Evolutionary conservation across 345 rosid species (phyloP), one percentile per base, ranked within the genome.

Genomic region (Lepidium aucheri): DNA sequence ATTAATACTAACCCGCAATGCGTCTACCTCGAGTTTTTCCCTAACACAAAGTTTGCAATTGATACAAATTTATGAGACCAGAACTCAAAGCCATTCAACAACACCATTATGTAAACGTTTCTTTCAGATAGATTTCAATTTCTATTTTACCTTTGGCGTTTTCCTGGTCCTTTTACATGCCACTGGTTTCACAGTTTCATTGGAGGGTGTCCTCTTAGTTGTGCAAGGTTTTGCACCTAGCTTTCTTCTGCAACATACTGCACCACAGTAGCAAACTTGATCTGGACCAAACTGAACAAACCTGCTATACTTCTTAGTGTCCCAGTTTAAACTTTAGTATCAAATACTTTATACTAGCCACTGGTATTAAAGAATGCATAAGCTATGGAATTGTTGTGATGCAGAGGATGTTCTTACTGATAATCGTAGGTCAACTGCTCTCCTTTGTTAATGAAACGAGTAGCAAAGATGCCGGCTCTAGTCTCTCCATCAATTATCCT

Each of bases 281-380:
- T 91, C 97, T 77, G 90, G 95, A 79, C 99, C 99, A 86, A 84
- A 95, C 81, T 89, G 96, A 59, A 87, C 97, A 87, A 91, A 95
- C 83, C 97, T 95, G 94, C 89, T 69, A 80, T 71, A 74, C 69
- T 63, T 72, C 75, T 88, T 76, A 85, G 88, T 75, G 33, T 70
- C 74, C 74, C 33, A 64, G 1, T 18, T n/a, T 4, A 28, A 41
- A 12, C 6, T 13, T 9, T 51, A 20, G 0, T 22, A 7, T 24
- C 2, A 26, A 49, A 8, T 13, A 32, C 39, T 12, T n/a, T 14
- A 63, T 47, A 7, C 8, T 6, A 17, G 33, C 36, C 44, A 53
- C 17, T 49, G n/a, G 10, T 30, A 16, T 40, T 13, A 8, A 12
- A 41, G 2, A 41, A 17, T 32, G 38, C 38, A 24, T 16, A 32